These are phyloP conservation scores for Termitomyces sp. DNA, from an alignment of 768 basidiomycete species.

Conservation along the genomic window DNA sequence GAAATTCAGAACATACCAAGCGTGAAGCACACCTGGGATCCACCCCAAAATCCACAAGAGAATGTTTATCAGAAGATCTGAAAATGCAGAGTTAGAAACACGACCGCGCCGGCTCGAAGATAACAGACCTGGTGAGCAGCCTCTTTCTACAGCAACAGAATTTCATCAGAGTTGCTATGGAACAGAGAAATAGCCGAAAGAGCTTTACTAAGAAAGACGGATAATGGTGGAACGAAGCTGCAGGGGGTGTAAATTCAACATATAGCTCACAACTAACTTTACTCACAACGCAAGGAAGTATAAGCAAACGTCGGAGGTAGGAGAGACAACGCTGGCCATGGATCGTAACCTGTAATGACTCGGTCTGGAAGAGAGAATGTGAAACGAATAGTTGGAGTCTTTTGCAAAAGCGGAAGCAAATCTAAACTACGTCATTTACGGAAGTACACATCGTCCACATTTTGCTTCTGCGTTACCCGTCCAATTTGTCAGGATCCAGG, in stretches of 20 bases:
- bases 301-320: neutral
- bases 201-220: neutral
- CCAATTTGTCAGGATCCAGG: too few relatives aligned
- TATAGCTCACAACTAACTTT: neutral
- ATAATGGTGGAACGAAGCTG: neutral
- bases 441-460: neutral
- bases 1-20: conserved; percentile 10
- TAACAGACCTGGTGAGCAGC: conserved; percentile 11
- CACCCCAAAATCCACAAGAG: conserved; percentile 39
- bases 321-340: conserved; percentile 1
- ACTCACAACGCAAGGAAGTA: conserved; percentile 2
- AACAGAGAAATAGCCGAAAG: neutral
- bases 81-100: neutral
- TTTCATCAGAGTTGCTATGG: neutral
- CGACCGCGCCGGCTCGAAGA: neutral
- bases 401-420: neutral
- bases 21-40: conserved; percentile 50
- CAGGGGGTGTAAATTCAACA: neutral
- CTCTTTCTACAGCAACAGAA: conserved; percentile 4
- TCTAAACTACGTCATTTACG: neutral
- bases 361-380: too few relatives aligned
- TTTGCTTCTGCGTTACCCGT: neutral
- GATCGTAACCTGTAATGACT: neutral
- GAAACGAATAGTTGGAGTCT: too few relatives aligned
- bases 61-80: conserved; percentile 34